phyloP scores from a whole-genome alignment of 2,329 filamentous ascomycete genomes.

The Diaporthe vexans region DNA sequence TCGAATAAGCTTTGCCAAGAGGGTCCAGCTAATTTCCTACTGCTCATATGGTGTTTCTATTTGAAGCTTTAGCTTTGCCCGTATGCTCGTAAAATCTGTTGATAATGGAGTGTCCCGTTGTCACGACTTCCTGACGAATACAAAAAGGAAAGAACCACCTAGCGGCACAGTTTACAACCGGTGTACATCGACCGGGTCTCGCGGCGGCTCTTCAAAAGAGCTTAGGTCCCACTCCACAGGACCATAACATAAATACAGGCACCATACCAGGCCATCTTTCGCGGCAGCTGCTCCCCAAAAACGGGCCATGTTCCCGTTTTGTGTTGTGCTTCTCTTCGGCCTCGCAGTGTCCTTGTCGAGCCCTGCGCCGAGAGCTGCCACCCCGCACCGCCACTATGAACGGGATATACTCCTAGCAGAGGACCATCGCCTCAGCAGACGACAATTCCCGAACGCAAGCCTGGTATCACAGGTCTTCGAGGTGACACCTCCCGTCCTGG shows the following conservation, averaged over 20 bases:
- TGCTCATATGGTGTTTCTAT: not conserved
- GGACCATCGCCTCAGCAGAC: not conserved
- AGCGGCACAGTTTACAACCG: not conserved
- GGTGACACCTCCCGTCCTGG: not conserved
- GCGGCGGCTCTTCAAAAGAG: too few species aligned
- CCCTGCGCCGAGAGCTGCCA: not conserved
- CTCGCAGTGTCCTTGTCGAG: not conserved
- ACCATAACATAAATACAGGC: not conserved
- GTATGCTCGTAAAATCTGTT: not conserved
- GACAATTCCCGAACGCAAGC: conserved; percentile 13
- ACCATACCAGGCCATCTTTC: too few species aligned
- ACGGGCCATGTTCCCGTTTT: not conserved
- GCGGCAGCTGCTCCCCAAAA: not conserved
- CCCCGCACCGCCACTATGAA: conserved; percentile 2
- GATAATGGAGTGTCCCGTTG: not conserved
- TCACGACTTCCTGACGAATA: not conserved
- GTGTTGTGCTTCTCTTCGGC: not conserved
- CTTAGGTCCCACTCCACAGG: too few species aligned
- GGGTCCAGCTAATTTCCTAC: conserved; percentile 1
- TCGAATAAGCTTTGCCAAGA: conserved; percentile 1
- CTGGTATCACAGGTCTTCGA: conserved; percentile 21
- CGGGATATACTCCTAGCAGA: conserved; percentile 17
- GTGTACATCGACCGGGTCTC: not conserved
- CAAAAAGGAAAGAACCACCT: not conserved
- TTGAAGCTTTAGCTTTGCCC: not conserved